A percentile compares a stretch with the other conserved stretches of the same genome.
phyloP scores from a whole-genome alignment of 2,329 filamentous ascomycete species.

The Nothophoma quercina region DNA sequence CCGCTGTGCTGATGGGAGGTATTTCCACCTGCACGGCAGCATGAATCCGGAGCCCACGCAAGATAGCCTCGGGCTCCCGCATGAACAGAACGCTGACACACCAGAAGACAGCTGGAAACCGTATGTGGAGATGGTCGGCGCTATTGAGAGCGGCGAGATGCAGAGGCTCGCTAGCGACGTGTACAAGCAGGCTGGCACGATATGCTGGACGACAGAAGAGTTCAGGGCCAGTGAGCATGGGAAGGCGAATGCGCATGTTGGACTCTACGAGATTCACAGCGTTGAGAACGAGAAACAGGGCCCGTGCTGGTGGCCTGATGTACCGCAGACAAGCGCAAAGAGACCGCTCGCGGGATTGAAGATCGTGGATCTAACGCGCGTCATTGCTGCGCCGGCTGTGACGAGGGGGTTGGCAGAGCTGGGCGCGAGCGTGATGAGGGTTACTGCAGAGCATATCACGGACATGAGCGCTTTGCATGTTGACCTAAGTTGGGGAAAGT shows the following conservation, averaged over 20 bases:
- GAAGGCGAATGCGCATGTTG: conserved; percentile 52
- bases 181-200: conserved; percentile 53
- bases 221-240: conserved; percentile 52
- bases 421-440: conserved; percentile 58
- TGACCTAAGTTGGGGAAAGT: conserved; percentile 62
- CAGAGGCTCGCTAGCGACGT: conserved; percentile 48
- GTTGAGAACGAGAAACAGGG: conserved; percentile 38
- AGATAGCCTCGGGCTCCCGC: conserved; percentile 46
- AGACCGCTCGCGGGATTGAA: conserved; percentile 58
- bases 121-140: conserved; percentile 45
- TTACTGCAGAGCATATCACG: conserved; percentile 51
- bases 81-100: conserved; percentile 32
- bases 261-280: conserved; percentile 50
- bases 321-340: conserved; percentile 37
- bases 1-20: conserved; percentile 54
- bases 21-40: conserved; percentile 57
- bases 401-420: conserved; percentile 54
- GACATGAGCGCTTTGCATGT: conserved; percentile 53
- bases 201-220: conserved; percentile 50
- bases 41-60: conserved; percentile 58
- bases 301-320: conserved; percentile 54
- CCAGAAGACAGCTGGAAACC: conserved; percentile 43
- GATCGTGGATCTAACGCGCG: conserved; percentile 59
- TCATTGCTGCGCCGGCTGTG: conserved; percentile 59
- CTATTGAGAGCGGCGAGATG: conserved; percentile 46